Evolutionary conservation across 2,329 filamentous ascomycete genomes (phyloP), one percentile per base, ranked within the genome.

Genomic region (Emergomyces pasteurianus): DNA sequence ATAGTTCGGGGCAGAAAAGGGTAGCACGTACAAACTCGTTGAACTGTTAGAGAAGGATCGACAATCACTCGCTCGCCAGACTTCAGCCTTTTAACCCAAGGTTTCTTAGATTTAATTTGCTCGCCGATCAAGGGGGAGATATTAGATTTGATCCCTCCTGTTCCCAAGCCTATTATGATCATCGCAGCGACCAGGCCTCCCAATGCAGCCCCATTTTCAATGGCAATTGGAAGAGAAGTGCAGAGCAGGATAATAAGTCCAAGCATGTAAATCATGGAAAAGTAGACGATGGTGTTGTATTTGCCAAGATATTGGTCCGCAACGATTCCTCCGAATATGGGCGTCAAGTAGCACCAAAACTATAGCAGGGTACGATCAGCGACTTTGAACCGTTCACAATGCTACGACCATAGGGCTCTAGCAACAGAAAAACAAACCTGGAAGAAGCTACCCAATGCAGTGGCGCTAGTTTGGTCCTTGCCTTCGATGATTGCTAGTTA

Each of bases 81-180:
- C 65, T 75, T 73, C 42, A 71, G 68, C 23, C 73, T 75, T 62
- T 72, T 70, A 31, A 77, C 68, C 58, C 73, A 77, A 75, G 79
- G 83, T 70, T 72, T 83, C 71, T 79, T 83, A 66, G 77, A 73
- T 59, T 78, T 79, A 65, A 87, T 84, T 73, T 89, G 86, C 64
- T 88, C 86, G 52, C 83, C 85, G 65, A 85, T 85, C 61, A 83
- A 67, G 53, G 80, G 80, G 59, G 78, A 76, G 54, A 82, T 80
- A 71, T 87, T 88, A 65, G 83, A 80, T 75, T 88, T 88, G 76
- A 88, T 87, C 61, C 84, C 64, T 64, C 86, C 86, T 1, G 85
- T 86, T 56, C 85, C 85, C 16, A 87, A 70, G 60, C 85, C 86
- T 63, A 87, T 86, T 62, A 87, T 70, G 65, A 88, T 76, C 65